Evolutionary conservation across 2,329 filamentous ascomycete genomes (phyloP), one percentile per base, ranked within the genome.

Genomic region (Pseudogymnoascus sp.): DNA sequence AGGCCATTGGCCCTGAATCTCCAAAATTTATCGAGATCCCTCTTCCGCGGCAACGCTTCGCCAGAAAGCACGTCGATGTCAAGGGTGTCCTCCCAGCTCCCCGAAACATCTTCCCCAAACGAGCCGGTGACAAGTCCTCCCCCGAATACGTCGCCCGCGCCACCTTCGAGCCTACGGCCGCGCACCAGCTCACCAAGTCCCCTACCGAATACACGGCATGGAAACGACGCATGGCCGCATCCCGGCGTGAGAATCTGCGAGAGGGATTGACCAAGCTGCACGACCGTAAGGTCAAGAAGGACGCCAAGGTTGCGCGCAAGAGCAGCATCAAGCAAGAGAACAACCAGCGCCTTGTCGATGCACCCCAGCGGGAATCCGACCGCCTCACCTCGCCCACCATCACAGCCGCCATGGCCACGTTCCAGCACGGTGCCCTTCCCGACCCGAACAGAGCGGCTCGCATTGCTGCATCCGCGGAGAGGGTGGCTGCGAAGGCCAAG

Each of bases 11-110:
- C 16, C 93, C 94, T 58, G 90, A 97, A 73, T 96, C 92, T 36
- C 93, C 94, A 55, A 83, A 84, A 67, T 97, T 89, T 79, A 89
- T 97, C 76, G 86, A 91, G 67, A 80, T 97, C 62, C 93, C 92
- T 58, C 81, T 82, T 68, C 83, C 89, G 58, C 82, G 85, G n/a
- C 91, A 96, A 67, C 65, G 64, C 33, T 78, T 83, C 67, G 72
- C 72, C 12, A 76, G 74, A 64, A 76, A 71, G 2, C 71, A 75
- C 1, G 75, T 75, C 49, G 68, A 69, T 8, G 74, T 91, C 35
- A 91, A 91, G 73, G 94, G 94, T 68, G 84, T 87, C 63, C 82
- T 99, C 0, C 94, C 94, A 7, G 80, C 91, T 0, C 93, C 94
- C 36, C 87, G 92, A 66, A 82, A 90, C 62, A 77, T 97, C 67